Evolutionary conservation across 2,329 filamentous ascomycete genomes (phyloP), one percentile per base, ranked within the genome.

Genomic region (Neofusicoccum cordaticola): DNA sequence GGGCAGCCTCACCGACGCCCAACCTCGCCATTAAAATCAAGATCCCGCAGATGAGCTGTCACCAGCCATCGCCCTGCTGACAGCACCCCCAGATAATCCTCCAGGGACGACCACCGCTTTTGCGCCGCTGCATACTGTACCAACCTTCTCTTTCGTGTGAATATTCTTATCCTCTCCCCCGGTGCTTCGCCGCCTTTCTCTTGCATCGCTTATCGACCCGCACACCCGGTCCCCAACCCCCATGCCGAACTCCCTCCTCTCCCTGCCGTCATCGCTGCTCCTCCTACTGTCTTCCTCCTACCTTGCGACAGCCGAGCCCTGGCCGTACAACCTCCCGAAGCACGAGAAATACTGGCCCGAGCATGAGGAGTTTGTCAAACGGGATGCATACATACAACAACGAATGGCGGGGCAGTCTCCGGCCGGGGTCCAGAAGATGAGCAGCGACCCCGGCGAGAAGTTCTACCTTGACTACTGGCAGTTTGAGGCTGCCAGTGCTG

Each of bases 361-460:
- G 67, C 79, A 83, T 51, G 80, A 82, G 63, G 68, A 71, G 3
- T 74, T 77, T 62, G 72, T 78, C 8, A 80, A 79, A 65, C 73
- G 80, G 37, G 75, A 77, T n/a, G 64, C 79, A 12, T 73, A 77
- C 62, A 74, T 77, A 45, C 75, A 75, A 67, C 75, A 78, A 68
- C 75, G 70, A 67, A 71, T 82, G 62, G 74, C 68, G 48, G 66
- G 68, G 69, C 75, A 78, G 71, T 75, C 69, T 45, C 89, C 89
- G 0, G 83, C 85, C 1, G 90, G 86, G 0, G 82, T 93, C 63
- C 86, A 85, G 72, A 93, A 93, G 73, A 91, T 93, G 85, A 82
- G 86, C 52, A 82, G 82, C 4, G 88, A 92, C 72, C 84, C 86
- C 57, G 85, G 85, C 66, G 89, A 91, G 73, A 95, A 92, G 82